phyloP scores from a whole-genome alignment of 2,329 filamentous ascomycete species.

The Thielaviopsis punctulata region DNA sequence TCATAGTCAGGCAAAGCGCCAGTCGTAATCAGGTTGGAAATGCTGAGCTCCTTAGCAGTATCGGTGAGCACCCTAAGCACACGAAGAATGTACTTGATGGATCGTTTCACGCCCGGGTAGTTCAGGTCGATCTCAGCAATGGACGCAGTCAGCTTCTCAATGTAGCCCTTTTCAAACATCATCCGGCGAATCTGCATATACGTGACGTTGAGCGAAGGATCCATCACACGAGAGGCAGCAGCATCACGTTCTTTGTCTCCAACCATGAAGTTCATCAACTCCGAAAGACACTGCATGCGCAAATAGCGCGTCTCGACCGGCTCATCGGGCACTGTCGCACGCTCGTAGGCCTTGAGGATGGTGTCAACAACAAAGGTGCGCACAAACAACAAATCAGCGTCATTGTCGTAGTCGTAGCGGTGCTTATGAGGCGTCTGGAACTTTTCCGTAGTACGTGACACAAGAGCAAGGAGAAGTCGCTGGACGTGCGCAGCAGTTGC shows the following conservation, averaged over 20 bases:
- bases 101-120: slow-evolving; percentile 80
- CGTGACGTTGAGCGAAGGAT: slow-evolving; percentile 24
- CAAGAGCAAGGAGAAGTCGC: slow-evolving; percentile 69
- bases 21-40: slow-evolving; percentile 56
- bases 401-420: slow-evolving; percentile 53
- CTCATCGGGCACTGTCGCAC: slow-evolving; percentile 64
- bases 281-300: slow-evolving; percentile 69
- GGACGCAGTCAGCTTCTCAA: slow-evolving; percentile 72
- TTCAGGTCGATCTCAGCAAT: slow-evolving; percentile 93
- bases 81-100: slow-evolving; percentile 88
- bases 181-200: slow-evolving; percentile 61
- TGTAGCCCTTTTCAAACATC: slow-evolving; percentile 97
- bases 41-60: slow-evolving; percentile 72
- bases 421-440: slow-evolving; percentile 34
- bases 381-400: slow-evolving; percentile 75
- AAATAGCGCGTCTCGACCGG: slow-evolving; percentile 73
- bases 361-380: slow-evolving; percentile 92
- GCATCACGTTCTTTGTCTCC: slow-evolving; percentile 50
- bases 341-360: slow-evolving; percentile 78
- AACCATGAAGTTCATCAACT: slow-evolving; percentile 86
- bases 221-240: slow-evolving; percentile 23
- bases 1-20: slow-evolving; percentile 47
- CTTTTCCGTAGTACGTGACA: slow-evolving; percentile 72
- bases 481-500: slow-evolving; percentile 77
- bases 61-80: slow-evolving; percentile 76